Evolutionary conservation across 352 stramenopile species (phyloP).

Genomic region (Achlya hypogyna): DNA sequence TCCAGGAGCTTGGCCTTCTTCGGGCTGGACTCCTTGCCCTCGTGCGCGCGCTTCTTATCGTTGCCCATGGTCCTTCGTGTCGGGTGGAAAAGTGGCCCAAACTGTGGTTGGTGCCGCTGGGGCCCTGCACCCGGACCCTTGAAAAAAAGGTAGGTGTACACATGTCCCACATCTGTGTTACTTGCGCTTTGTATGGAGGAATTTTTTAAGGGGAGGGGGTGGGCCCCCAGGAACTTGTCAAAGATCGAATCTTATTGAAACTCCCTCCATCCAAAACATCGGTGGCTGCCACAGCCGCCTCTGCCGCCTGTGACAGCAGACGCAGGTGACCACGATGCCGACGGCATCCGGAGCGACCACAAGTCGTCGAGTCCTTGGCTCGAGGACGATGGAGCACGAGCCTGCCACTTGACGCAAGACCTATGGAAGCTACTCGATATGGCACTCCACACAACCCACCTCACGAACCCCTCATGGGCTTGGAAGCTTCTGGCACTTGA

Average conservation of each 20-base stretch:
- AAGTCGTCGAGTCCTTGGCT: too few relatives aligned
- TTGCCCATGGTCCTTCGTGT: conserved; percentile 16
- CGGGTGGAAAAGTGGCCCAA: background rate
- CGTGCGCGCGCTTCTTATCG: conserved; percentile 13
- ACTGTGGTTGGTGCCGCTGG: background rate
- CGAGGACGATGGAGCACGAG: too few relatives aligned
- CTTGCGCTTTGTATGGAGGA: background rate
- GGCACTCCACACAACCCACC: too few relatives aligned
- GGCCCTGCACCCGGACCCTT: background rate
- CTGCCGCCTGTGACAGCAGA: background rate
- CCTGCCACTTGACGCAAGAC: too few relatives aligned
- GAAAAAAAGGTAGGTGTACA: background rate
- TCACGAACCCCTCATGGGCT: too few relatives aligned
- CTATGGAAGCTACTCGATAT: too few relatives aligned
- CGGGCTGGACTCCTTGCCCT: background rate
- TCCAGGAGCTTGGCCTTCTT: conserved; percentile 17
- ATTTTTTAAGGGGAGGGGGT: background rate
- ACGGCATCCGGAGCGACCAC: background rate
- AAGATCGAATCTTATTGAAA: background rate
- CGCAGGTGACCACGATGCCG: background rate
- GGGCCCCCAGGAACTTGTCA: background rate
- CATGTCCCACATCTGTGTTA: background rate
- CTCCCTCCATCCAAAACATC: background rate
- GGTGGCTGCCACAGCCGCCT: background rate
- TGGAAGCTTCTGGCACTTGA: too few relatives aligned